Evolutionary conservation across 2,329 filamentous ascomycete genomes (phyloP).

Genomic region (Phoma sp.): DNA sequence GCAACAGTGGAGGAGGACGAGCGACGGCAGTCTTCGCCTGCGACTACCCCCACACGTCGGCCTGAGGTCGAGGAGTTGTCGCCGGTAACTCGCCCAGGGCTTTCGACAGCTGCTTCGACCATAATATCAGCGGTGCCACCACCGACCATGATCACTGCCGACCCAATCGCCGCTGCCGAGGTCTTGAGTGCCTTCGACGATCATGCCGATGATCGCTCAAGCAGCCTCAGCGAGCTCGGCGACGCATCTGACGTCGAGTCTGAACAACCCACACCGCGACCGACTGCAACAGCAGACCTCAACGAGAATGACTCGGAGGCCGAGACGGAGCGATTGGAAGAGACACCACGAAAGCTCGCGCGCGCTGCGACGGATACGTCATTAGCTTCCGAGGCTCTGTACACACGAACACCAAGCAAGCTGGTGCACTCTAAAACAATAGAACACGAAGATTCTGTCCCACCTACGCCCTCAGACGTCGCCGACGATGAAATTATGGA

Average conservation of each 20-base stretch:
- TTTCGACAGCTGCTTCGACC: conserved; percentile 22
- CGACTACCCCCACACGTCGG: conserved; percentile 53
- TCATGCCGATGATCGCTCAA: conserved; percentile 73
- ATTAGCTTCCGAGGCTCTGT: conserved; percentile 41
- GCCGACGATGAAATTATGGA: conserved; percentile 24
- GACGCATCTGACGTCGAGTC: conserved; percentile 71
- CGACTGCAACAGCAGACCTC: conserved; percentile 29
- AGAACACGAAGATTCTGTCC: conserved; percentile 40
- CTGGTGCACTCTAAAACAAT: conserved; percentile 43
- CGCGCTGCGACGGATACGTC: conserved; percentile 45
- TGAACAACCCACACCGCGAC: conserved; percentile 43
- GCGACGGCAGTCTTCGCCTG: conserved; percentile 45
- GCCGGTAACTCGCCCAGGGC: conserved; percentile 20
- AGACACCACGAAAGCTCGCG: conserved; percentile 75
- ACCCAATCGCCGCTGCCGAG: conserved; percentile 20
- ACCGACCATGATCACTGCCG: conserved; percentile 27
- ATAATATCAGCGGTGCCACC: conserved; percentile 39
- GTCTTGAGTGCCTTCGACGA: conserved; percentile 34
- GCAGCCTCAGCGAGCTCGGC: conserved; percentile 91
- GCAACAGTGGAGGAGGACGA: conserved; percentile 8
- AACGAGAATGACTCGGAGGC: conserved; percentile 80
- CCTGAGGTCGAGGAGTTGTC: conserved; percentile 27
- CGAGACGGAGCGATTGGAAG: conserved; percentile 90
- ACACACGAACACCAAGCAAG: conserved; percentile 49
- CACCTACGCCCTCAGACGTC: conserved; percentile 35